Percentiles rank a stretch among this genome's conserved stretches.
phyloP scores from a whole-genome alignment of 1,284 basidiomycete species.

The Fistulinella cinereoalba region DNA sequence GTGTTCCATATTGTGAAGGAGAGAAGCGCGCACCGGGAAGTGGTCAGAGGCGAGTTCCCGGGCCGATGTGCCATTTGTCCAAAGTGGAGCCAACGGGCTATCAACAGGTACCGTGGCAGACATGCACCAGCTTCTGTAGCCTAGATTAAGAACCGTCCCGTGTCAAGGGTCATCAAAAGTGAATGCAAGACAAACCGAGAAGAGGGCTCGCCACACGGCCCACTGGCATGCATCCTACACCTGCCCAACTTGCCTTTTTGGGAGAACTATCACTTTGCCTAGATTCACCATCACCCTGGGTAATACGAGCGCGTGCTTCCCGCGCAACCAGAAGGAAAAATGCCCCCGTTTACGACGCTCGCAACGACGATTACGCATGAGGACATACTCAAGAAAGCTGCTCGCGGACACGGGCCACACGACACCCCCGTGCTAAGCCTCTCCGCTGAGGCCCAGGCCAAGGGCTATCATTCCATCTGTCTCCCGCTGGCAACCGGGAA shows the following conservation, averaged over 20 bases:
- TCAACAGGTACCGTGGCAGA: constrained; percentile 4
- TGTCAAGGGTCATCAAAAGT: neutral
- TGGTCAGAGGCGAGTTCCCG: constrained; percentile 11
- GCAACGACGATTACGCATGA: constrained; percentile 39
- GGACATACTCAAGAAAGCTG: constrained; percentile 35
- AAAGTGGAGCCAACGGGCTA: constrained; percentile 17
- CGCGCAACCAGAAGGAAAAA: constrained; percentile 7
- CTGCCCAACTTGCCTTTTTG: constrained; percentile 24
- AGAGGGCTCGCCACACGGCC: neutral
- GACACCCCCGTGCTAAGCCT: constrained; percentile 51
- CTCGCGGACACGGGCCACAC: constrained; percentile 21
- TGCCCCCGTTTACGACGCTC: constrained; percentile 33
- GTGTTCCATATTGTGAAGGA: constrained; percentile 25
- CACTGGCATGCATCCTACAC: constrained; percentile 25
- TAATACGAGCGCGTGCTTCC: constrained; percentile 16
- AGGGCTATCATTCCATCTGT: constrained; percentile 67
- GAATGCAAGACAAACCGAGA: neutral
- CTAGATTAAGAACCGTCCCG: constrained; percentile 6
- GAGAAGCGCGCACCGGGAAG: constrained; percentile 19
- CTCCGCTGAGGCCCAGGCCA: constrained; percentile 47
- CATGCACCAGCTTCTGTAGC: neutral
- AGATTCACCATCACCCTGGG: constrained; percentile 6
- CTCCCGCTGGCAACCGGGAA: constrained; percentile 84
- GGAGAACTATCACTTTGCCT: constrained; percentile 6
- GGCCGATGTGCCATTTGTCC: constrained; percentile 17